Evolutionary conservation across 805 yeast genomes (phyloP).

Genomic region (Candida argentea): DNA sequence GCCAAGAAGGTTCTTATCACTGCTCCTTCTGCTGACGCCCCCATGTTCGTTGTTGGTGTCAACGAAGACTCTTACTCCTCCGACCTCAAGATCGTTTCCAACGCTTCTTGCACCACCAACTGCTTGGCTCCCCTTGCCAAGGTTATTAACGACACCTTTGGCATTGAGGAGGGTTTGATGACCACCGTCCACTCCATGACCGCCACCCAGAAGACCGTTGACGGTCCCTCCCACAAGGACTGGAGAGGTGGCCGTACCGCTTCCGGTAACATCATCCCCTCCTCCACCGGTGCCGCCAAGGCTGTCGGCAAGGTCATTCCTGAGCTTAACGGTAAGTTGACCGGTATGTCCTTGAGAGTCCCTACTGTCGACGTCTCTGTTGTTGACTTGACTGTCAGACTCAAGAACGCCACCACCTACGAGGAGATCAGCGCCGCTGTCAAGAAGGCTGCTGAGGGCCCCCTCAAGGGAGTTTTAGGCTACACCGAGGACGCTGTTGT

Average conservation of each 20-base stretch:
- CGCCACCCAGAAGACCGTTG: constrained; percentile 28
- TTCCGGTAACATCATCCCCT: constrained; percentile 25
- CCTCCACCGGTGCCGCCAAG: constrained; percentile 29
- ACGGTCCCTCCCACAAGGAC: constrained; percentile 29
- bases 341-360: constrained; percentile 27
- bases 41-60: constrained; percentile 27
- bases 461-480: constrained; percentile 24
- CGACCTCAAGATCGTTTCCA: constrained; percentile 22
- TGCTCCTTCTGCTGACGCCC: constrained; percentile 26
- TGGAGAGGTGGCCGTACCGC: constrained; percentile 32
- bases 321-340: constrained; percentile 26
- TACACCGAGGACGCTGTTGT: constrained; percentile 27
- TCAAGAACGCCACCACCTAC: constrained; percentile 21
- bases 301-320: constrained; percentile 29
- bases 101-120: constrained; percentile 29
- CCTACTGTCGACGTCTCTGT: constrained; percentile 27
- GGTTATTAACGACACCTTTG: constrained; percentile 25
- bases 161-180: constrained; percentile 27
- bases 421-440: constrained; percentile 22
- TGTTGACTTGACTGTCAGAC: constrained; percentile 25
- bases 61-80: constrained; percentile 24
- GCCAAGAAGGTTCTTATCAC: constrained; percentile 27
- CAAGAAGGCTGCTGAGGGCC: constrained; percentile 23
- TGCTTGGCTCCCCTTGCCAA: constrained; percentile 29
- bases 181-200: constrained; percentile 28